These are phyloP conservation scores for Claviceps sp. DNA, from an alignment of 2,329 filamentous ascomycete species.

Conservation along the genomic window DNA sequence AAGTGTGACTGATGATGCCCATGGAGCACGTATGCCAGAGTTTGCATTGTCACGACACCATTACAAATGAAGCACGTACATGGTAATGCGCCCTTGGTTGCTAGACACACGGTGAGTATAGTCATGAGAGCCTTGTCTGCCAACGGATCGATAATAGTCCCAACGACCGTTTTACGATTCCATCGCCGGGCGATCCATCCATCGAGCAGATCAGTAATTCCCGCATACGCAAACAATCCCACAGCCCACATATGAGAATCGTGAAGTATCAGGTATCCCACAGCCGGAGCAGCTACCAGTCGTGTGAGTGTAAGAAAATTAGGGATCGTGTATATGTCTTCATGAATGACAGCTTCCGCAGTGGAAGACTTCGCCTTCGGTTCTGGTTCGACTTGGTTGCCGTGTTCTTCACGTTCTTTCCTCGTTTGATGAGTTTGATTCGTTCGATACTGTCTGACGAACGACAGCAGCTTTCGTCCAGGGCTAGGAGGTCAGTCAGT, in stretches of 20 bases:
- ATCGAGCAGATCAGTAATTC: slow-evolving; percentile 81
- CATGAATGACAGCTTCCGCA: slow-evolving; percentile 32
- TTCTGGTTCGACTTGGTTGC: neutral
- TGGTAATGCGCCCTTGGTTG: slow-evolving; percentile 69
- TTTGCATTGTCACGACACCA: neutral
- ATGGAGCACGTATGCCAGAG: no score
- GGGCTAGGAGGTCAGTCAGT: neutral
- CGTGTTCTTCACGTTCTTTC: neutral
- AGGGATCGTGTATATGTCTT: slow-evolving; percentile 95
- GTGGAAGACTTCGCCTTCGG: neutral
- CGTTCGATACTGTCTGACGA: neutral
- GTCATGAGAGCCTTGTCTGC: slow-evolving; percentile 97
- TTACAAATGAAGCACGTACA: slow-evolving; percentile 32
- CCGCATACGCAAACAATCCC: slow-evolving; percentile 81
- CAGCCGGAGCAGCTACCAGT: slow-evolving; percentile 65
- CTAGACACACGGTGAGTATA: slow-evolving; percentile 72
- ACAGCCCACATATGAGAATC: slow-evolving; percentile 69
- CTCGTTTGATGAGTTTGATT: neutral
- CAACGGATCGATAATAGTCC: slow-evolving; percentile 90
- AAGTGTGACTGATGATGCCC: no score
- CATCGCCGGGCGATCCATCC: slow-evolving; percentile 85
- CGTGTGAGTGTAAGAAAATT: slow-evolving; percentile 86
- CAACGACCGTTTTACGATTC: slow-evolving; percentile 84
- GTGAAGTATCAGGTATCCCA: slow-evolving; percentile 81
- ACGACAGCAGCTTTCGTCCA: neutral